Evolutionary conservation across 768 basidiomycete species (phyloP), one percentile per base, ranked within the genome.

Genomic region (Tubosaeta sp.): DNA sequence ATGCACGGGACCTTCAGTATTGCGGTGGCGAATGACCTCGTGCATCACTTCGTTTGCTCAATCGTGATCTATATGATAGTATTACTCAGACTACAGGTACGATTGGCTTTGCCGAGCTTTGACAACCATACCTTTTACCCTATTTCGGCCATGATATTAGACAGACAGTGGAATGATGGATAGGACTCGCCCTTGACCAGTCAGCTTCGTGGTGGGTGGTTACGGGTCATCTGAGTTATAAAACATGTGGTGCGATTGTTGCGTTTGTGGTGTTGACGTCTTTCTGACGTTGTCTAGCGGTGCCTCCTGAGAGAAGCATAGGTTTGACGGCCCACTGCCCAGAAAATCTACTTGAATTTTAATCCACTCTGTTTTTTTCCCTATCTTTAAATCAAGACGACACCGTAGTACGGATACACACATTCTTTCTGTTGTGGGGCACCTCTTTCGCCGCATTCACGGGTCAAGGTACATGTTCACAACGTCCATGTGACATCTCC

Each of bases 1-100:
- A 53, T 53, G 41, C 56, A 42, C 44, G 52, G 36, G 42, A 55
- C 36, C 22, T 48, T 32, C 48, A 46, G 39, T 44, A 44, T 52
- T 62, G 46, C 41, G 44, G 55, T 48, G 52, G 62, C 51, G 49
- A 48, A 43, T 48, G 47, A 62, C 62, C 62, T 64, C 62, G 59
- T 64, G 62, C 7, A 64, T 64, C 57, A 62, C 32, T 43, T 35
- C 35, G 48, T 48, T 52, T 44, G 51, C 61, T 56, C 54, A 44
- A 59, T n/a, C n/a, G n/a, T 59, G 44, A 55, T 56, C 34, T 42
- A 16, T 46, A 49, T 18, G 59, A 58, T 49, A 51, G 39, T 44
- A 25, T 42, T 32, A 41, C 50, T 56, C 48, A 21, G 42, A 49
- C 52, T 22, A 45, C 36, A 54, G 58, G 58, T 64, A 56, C 41